Conservation (phyloP, 805 yeast genomes). For the Tanozyma kutaoensis region DNA sequence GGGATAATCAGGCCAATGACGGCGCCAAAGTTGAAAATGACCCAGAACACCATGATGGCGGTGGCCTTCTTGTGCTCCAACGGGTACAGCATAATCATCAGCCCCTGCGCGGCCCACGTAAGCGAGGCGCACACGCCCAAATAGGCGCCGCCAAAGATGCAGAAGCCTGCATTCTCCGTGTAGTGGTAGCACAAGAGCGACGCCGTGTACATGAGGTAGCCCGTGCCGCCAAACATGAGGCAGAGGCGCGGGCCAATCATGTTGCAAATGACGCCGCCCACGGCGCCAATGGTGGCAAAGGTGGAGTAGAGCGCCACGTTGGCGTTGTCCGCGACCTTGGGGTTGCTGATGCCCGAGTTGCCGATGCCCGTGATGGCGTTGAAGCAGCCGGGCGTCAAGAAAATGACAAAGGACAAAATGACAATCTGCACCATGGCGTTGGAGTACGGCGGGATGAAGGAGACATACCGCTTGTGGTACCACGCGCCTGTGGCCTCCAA, state of each 20-base stretch:
- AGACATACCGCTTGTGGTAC: slow-evolving; percentile 20
- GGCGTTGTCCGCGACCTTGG: slow-evolving; percentile 31
- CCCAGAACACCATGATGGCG: slow-evolving; percentile 44
- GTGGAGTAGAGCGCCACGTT: slow-evolving; percentile 40
- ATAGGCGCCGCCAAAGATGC: slow-evolving; percentile 42
- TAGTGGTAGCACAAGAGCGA: slow-evolving; percentile 36
- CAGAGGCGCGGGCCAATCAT: slow-evolving; percentile 30
- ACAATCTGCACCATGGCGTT: slow-evolving; percentile 28
- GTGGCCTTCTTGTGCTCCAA: slow-evolving; percentile 38
- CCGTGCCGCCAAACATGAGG: slow-evolving; percentile 39
- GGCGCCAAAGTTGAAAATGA: slow-evolving; percentile 48
- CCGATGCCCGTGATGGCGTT: slow-evolving; percentile 40
- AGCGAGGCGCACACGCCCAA: slow-evolving; percentile 42
- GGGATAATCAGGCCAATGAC: slow-evolving; percentile 48
- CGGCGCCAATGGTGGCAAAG: slow-evolving; percentile 44
- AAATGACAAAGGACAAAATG: slow-evolving; percentile 31
- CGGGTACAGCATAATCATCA: slow-evolving; percentile 45
- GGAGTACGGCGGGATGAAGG: slow-evolving; percentile 22
- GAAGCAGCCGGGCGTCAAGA: slow-evolving; percentile 40
- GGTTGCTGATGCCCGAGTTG: slow-evolving; percentile 28
- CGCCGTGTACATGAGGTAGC: slow-evolving; percentile 41
- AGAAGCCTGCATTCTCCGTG: slow-evolving; percentile 34
- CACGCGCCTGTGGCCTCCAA: slow-evolving; percentile 23
- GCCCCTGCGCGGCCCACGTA: slow-evolving; percentile 49
- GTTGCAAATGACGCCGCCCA: slow-evolving; percentile 43